Base-by-base conservation (phyloP, 116 monocot species). In the Papilionanthe hybrid region DNA sequence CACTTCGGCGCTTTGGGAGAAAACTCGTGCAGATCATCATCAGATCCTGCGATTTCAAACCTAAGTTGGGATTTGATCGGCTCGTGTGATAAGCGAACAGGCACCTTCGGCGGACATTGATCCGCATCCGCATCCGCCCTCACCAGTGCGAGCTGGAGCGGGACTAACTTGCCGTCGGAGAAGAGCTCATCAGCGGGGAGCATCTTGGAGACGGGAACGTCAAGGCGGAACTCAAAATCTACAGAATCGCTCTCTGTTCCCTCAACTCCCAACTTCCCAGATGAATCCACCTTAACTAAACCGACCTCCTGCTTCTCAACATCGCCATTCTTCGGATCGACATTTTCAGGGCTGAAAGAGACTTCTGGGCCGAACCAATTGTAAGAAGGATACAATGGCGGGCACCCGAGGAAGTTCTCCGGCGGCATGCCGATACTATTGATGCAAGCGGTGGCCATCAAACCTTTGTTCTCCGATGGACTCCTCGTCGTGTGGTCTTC, bases 181-280 rank as follows among this genome's bases (percentile, higher is more conserved):
- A 95, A 89, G 48, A 95, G 85, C 79, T 92, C 88, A 72, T 95
- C 95, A 10, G 92, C 92, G 10, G 95, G 79, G 75, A 91, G 89
- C 43, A 43, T 90, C 89, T 91, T 91, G 10, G 79, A 25, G 12
- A 73, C 83, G 19, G 88, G 76, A 42, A 80, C 85, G 42, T 74
- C 47, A 78, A 85, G 83, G 23, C 72, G 77, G 81, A 88, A 85
- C 85, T 88, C 88, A 69, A 88, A 88, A 75, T 88, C 88, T 4
- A 72, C 72, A n/a, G 47, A 29, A 68, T 76, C 80, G 50, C 80
- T 43, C 41, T 0, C 72, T 5, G 41, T 19, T 42, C 20, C 43
- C 43, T 41, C 30, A 42, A 6, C n/a, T 20, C 43, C 69, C 69
- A 22, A 69, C 32, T 69, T 69, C n/a, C 25, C 23, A 9, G 63